A percentile compares a stretch with the other conserved stretches of the same genome.
Conservation (phyloP, 257 asterid species). For the Salvia rosmarinus region DNA sequence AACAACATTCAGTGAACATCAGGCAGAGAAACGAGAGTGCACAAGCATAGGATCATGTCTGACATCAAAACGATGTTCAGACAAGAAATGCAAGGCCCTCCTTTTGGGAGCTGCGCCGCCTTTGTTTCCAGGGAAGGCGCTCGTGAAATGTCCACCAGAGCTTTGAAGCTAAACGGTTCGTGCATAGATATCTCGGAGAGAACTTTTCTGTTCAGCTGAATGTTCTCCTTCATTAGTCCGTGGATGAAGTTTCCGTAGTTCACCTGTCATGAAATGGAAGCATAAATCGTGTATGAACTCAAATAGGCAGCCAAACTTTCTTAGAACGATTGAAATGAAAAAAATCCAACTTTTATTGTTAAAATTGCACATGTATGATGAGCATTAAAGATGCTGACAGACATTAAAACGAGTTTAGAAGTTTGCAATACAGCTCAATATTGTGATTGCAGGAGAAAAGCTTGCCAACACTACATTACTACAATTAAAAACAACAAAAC, state of each 20-base stretch:
- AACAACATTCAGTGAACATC: conserved; percentile 16
- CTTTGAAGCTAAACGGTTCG: conserved; percentile 93
- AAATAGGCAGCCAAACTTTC: background rate
- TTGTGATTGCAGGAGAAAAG: background rate
- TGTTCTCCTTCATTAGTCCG: conserved; percentile 88
- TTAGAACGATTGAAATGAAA: background rate
- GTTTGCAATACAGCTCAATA: background rate
- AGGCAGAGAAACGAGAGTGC: background rate
- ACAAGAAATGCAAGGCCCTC: conserved; percentile 76
- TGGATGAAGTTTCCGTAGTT: conserved; percentile 88
- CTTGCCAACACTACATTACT: background rate
- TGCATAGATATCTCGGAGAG: conserved; percentile 76
- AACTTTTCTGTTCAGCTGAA: conserved; percentile 82
- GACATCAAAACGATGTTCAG: conserved; percentile 30
- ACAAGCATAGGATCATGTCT: background rate
- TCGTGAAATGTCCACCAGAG: conserved; percentile 73
- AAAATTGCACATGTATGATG: too few species aligned
- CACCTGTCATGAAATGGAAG: too few species aligned
- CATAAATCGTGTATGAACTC: conserved; percentile 9
- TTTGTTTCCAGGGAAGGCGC: conserved; percentile 87
- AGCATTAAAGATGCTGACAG: background rate
- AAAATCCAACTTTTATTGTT: too few species aligned
- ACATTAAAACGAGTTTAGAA: background rate
- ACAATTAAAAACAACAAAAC: background rate
- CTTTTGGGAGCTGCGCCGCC: conserved; percentile 49